Base-by-base conservation (phyloP, 2,329 filamentous ascomycete species). In the Aspergillus fischeri region DNA sequence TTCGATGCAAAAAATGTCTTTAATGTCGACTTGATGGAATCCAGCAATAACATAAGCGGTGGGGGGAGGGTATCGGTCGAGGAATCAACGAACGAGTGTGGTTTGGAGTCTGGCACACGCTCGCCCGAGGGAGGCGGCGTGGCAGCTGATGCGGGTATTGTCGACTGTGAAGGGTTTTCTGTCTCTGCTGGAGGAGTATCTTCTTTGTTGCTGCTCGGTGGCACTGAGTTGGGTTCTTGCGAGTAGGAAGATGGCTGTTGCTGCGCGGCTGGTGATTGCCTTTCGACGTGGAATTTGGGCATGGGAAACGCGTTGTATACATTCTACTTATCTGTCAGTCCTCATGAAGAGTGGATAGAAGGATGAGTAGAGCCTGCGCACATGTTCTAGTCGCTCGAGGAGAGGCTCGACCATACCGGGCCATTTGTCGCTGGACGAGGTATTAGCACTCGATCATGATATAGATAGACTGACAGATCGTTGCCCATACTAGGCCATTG, bases 281-380 rank as follows among this genome's bases (percentile, higher is more conserved):
- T 69, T 64, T 76, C 67, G 59, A 75, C 73, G 47, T 77, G 81
- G 53, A 85, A 75, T 53, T 78, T 80, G 10, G 89, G 89, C 65
- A 88, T 87, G 45, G 89, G 86, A 66, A 96, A 96, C 53, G 88
- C 86, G 70, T 86, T 81, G 72, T 84, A 83, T 44, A 89, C 84
- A 64, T 92, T 93, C 90, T 95, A 28, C 53, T 61, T 49, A 63
- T 54, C 59, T 42, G 27, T 54, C 21, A 54, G 53, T 28, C 28
- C n/a, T 9, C 8, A 29, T 24, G 9, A 9, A 9, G 14, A 17
- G 17, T 11, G 3, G 0, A 21, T 57, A 48, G 45, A 53, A 27
- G 28, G 20, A 6, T 17, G 32, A 42, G 29, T 45, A 51, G 38
- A 27, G 52, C 24, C 38, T 52, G 56, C 73, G 64, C 72, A 86